Evolutionary conservation across 257 asterid genomes (phyloP).

Genomic region (Solanum pennellii): DNA sequence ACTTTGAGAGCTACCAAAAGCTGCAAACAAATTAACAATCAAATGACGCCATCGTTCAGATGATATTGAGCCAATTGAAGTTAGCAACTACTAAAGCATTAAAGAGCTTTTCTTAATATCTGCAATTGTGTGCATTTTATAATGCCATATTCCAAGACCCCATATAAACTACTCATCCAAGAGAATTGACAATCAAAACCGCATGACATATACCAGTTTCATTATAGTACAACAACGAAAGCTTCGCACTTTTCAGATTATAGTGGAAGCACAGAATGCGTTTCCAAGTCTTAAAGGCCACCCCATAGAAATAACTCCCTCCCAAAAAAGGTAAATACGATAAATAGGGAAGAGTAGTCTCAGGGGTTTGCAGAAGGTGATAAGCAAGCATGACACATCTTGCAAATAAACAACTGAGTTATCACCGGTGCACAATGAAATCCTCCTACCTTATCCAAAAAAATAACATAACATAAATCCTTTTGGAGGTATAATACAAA

Average conservation of each 20-base stretch:
- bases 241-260: background rate
- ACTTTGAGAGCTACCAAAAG: constrained; percentile 42
- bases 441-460: background rate
- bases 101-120: background rate
- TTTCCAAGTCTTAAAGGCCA: background rate
- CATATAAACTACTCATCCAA: background rate
- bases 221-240: background rate
- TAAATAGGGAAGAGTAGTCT: background rate
- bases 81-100: background rate
- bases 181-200: background rate
- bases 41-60: background rate
- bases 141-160: background rate
- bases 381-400: background rate
- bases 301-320: background rate
- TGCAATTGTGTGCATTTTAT: background rate
- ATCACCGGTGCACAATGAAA: background rate
- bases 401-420: background rate
- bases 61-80: background rate
- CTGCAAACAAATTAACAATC: constrained; percentile 10
- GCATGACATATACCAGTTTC: background rate
- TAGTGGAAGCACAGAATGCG: background rate
- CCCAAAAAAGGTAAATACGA: background rate
- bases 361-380: background rate
- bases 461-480: background rate
- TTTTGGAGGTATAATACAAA: background rate